Percentiles rank a stretch among this genome's conserved stretches.
Evolutionary conservation across 768 basidiomycete species (phyloP).

Genomic region (Kwoniella heveanensis): DNA sequence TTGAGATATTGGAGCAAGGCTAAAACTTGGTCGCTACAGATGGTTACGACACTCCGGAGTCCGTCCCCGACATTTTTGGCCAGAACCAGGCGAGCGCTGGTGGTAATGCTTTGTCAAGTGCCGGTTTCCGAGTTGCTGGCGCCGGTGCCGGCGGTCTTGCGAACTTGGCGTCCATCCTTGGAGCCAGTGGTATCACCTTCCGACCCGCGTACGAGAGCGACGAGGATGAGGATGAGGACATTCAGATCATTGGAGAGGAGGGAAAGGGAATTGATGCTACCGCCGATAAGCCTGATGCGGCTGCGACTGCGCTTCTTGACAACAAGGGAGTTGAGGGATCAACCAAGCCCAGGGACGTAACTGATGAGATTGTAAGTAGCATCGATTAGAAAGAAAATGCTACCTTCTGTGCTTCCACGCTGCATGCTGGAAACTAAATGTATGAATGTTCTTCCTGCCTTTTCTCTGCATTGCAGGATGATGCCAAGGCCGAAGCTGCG

Average conservation of each 20-base stretch:
- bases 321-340: conserved; percentile 30
- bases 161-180: conserved; percentile 64
- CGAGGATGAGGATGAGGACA: conserved; percentile 59
- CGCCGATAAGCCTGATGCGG: conserved; percentile 17
- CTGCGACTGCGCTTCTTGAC: conserved; percentile 22
- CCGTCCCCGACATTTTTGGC: conserved; percentile 68
- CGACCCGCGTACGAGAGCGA: conserved; percentile 62
- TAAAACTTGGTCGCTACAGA: conserved; percentile 48
- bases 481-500: conserved; percentile 11
- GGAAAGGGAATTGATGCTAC: conserved; percentile 41
- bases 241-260: conserved; percentile 64
- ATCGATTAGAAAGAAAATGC: neutral
- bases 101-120: conserved; percentile 36
- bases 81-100: conserved; percentile 20
- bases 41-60: conserved; percentile 76
- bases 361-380: conserved; percentile 34
- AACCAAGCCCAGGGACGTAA: conserved; percentile 37
- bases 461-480: conserved; percentile 11
- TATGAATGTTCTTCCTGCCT: neutral
- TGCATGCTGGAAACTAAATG: neutral
- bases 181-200: conserved; percentile 69
- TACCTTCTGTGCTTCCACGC: too few species aligned
- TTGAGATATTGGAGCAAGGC: neutral
- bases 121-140: conserved; percentile 55
- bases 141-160: conserved; percentile 57